phyloP scores from a whole-genome alignment of 208 protist species.

The Leishmania turanica region DNA sequence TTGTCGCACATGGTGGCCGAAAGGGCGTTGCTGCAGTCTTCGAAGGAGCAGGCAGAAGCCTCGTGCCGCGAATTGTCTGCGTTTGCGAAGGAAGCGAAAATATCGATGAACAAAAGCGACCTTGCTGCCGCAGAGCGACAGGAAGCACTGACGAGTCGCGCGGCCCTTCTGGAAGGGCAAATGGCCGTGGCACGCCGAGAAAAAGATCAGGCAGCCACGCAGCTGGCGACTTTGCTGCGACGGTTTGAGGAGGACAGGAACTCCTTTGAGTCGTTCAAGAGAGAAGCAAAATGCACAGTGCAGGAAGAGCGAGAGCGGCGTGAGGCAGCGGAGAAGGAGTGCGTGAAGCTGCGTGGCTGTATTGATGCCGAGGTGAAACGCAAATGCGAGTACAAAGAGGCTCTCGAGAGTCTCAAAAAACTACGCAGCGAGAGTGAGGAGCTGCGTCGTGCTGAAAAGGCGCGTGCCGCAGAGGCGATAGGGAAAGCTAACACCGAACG shows the following conservation, averaged over 20 bases:
- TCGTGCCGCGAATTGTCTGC: constrained; percentile 34
- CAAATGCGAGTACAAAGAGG: constrained; percentile 82
- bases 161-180: constrained; percentile 21
- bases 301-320: constrained; percentile 24
- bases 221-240: constrained; percentile 22
- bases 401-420: constrained; percentile 60
- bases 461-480: constrained; percentile 60
- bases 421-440: constrained; percentile 69
- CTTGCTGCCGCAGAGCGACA: constrained; percentile 32
- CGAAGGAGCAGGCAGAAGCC: constrained; percentile 24
- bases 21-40: neutral
- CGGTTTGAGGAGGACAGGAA: constrained; percentile 37
- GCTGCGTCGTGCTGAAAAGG: constrained; percentile 57
- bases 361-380: constrained; percentile 71
- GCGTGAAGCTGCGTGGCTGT: constrained; percentile 46
- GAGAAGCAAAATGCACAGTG: constrained; percentile 12
- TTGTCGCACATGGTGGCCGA: neutral
- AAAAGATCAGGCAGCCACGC: constrained; percentile 11
- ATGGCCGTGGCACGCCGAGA: constrained; percentile 5
- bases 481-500: constrained; percentile 66
- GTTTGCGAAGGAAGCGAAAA: constrained; percentile 38
- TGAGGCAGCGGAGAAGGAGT: constrained; percentile 28
- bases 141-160: constrained; percentile 20
- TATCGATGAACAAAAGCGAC: constrained; percentile 25
- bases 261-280: constrained; percentile 11